Conservation (phyloP, 208 protist genomes). For the Leishmania lainsoni region DNA sequence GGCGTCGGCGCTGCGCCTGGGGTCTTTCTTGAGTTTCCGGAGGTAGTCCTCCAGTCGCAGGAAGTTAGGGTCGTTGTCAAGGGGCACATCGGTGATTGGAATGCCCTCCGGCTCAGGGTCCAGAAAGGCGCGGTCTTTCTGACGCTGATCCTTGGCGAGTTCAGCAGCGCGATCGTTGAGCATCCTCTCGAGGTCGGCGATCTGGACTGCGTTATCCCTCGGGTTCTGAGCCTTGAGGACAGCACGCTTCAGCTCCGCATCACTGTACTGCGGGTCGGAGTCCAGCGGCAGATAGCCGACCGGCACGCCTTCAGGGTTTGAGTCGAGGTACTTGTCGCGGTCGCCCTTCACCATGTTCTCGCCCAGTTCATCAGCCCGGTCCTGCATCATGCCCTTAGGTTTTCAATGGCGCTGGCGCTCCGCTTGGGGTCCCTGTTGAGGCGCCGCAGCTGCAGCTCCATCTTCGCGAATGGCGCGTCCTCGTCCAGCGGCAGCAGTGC, state of each 20-base stretch:
- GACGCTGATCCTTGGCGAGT: slow-evolving; percentile 53
- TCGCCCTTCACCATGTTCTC: slow-evolving; percentile 64
- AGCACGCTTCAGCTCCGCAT: slow-evolving; percentile 72
- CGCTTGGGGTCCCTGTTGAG: slow-evolving; percentile 60
- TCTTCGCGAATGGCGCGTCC: slow-evolving; percentile 62
- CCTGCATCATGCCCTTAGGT: slow-evolving; percentile 79
- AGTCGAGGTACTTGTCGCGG: slow-evolving; percentile 68
- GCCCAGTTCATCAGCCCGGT: slow-evolving; percentile 67
- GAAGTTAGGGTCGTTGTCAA: slow-evolving; percentile 65
- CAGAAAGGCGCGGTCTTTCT: slow-evolving; percentile 63
- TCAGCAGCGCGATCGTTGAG: slow-evolving; percentile 78
- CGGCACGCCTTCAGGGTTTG: slow-evolving; percentile 57
- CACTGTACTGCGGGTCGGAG: slow-evolving; percentile 54
- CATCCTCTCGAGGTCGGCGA: slow-evolving; percentile 58
- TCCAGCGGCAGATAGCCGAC: slow-evolving; percentile 66
- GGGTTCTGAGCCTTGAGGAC: slow-evolving; percentile 55
- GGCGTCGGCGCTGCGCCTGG: slow-evolving; percentile 49
- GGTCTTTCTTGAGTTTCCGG: slow-evolving; percentile 72
- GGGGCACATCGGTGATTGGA: slow-evolving; percentile 56
- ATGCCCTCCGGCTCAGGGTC: slow-evolving; percentile 76
- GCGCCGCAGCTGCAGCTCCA: slow-evolving; percentile 67
- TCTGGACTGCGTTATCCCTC: slow-evolving; percentile 45
- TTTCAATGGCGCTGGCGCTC: slow-evolving; percentile 63
- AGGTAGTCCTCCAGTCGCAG: slow-evolving; percentile 57
- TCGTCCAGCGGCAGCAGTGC: slow-evolving; percentile 66